Percentiles rank a stretch among this genome's conserved stretches.
These are phyloP conservation scores for Globisporangium parvum DNA, from an alignment of 352 stramenopile genomes.

Conservation along the genomic window DNA sequence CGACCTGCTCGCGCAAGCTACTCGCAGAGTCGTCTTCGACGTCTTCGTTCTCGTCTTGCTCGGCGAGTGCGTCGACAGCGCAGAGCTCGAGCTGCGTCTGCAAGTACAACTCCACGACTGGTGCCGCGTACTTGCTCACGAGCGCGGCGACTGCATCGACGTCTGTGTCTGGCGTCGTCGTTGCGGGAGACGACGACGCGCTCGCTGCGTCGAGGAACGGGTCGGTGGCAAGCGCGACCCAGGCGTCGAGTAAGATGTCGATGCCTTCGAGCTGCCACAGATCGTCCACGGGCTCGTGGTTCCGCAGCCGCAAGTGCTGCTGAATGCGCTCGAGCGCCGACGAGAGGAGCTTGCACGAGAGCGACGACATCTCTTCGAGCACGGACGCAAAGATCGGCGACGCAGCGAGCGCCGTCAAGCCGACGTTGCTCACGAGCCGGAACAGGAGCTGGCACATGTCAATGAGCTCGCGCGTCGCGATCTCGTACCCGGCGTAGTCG, in stretches of 20 bases:
- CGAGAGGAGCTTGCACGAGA: conserved; percentile 67
- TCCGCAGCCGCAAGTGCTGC: conserved; percentile 38
- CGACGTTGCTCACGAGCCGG: conserved; percentile 72
- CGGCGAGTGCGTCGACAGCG: conserved; percentile 49
- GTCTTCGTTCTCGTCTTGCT: conserved; percentile 80
- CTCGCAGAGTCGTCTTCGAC: conserved; percentile 75
- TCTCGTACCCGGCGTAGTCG: conserved; percentile 55
- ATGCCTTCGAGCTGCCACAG: conserved; percentile 82
- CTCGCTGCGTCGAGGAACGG: conserved; percentile 31
- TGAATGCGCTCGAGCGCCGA: conserved; percentile 61
- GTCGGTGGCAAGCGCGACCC: conserved; percentile 66
- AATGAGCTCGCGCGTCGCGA: conserved; percentile 76
- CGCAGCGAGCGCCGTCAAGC: conserved; percentile 38
- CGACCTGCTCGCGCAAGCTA: conserved; percentile 56
- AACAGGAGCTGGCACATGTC: conserved; percentile 80
- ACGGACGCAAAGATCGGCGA: conserved; percentile 48
- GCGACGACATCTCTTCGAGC: conserved; percentile 58
- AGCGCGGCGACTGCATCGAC: conserved; percentile 28
- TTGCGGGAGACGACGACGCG: conserved; percentile 4
- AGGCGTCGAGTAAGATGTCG: conserved; percentile 76
- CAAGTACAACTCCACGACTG: conserved; percentile 71
- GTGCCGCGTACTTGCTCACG: conserved; percentile 50
- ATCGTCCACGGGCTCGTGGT: conserved; percentile 49
- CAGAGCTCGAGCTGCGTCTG: conserved; percentile 71
- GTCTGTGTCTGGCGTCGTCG: conserved; percentile 17